A percentile compares a stretch with the other conserved stretches of the same genome.
Conservation (phyloP, 1,139 yeast species). For the Magnusiomyces tetraspermus region DNA sequence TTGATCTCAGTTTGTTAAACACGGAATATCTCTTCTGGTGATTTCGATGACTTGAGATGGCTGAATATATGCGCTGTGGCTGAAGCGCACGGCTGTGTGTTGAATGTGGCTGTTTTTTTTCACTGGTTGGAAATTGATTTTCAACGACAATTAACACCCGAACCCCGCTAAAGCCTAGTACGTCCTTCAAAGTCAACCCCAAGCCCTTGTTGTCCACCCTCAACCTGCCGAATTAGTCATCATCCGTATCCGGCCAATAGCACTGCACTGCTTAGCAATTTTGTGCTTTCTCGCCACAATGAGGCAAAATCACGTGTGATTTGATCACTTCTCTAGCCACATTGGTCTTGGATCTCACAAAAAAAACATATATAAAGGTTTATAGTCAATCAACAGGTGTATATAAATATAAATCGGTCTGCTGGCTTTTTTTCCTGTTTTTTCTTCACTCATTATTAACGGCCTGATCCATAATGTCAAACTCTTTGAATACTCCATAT, state of each 20-base stretch:
- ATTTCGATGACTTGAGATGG: no score
- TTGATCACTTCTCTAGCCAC: constrained; percentile 7
- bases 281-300: constrained; percentile 9
- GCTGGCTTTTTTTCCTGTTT: constrained; percentile 1
- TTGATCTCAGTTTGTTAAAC: no score
- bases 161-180: no score
- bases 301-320: constrained; percentile 15
- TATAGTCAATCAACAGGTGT: neutral
- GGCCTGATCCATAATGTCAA: neutral
- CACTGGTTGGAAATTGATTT: no score
- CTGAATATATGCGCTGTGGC: no score
- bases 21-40: no score
- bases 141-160: no score
- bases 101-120: no score
- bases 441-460: constrained; percentile 1
- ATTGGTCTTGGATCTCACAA: neutral
- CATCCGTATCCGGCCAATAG: constrained; percentile 12
- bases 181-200: no score
- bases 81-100: no score
- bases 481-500: constrained; percentile 4
- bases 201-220: no score
- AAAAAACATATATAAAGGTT: neutral
- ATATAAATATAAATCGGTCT: neutral
- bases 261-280: constrained; percentile 1
- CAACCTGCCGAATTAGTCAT: no score